Evolutionary conservation across 1,139 yeast genomes (phyloP).

Genomic region (Saccharomycopsis hybrid): DNA sequence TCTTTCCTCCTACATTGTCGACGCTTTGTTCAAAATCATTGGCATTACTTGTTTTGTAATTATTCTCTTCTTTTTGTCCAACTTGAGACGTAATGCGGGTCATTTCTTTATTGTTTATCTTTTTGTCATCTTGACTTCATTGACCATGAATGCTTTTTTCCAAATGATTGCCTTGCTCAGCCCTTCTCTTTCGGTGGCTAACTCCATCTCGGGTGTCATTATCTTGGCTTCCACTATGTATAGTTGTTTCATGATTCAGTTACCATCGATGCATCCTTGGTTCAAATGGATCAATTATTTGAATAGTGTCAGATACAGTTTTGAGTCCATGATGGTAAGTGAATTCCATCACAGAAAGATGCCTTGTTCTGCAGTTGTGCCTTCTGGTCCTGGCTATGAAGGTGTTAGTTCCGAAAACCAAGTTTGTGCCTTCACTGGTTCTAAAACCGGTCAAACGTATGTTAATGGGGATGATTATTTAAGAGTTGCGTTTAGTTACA

Average conservation of each 20-base stretch:
- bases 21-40: conserved; percentile 43
- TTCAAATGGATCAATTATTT: conserved; percentile 57
- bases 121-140: conserved; percentile 37
- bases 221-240: conserved; percentile 44
- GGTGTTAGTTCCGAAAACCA: conserved; percentile 34
- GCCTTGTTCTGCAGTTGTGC: conserved; percentile 44
- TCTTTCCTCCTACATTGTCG: conserved; percentile 39
- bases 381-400: conserved; percentile 46
- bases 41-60: conserved; percentile 40
- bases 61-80: conserved; percentile 45
- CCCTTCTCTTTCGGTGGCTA: conserved; percentile 43
- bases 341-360: conserved; percentile 53
- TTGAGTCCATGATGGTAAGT: conserved; percentile 46
- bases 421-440: conserved; percentile 47
- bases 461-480: conserved; percentile 45
- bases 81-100: conserved; percentile 45
- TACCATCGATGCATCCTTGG: conserved; percentile 59
- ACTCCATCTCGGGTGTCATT: conserved; percentile 44
- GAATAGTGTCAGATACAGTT: conserved; percentile 51
- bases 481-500: conserved; percentile 32
- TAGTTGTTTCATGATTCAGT: conserved; percentile 50
- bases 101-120: conserved; percentile 46
- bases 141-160: conserved; percentile 40
- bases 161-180: conserved; percentile 45
- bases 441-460: conserved; percentile 33